Evolutionary conservation across 345 rosid species (phyloP).

Genomic region (Euphorbia lathyris): DNA sequence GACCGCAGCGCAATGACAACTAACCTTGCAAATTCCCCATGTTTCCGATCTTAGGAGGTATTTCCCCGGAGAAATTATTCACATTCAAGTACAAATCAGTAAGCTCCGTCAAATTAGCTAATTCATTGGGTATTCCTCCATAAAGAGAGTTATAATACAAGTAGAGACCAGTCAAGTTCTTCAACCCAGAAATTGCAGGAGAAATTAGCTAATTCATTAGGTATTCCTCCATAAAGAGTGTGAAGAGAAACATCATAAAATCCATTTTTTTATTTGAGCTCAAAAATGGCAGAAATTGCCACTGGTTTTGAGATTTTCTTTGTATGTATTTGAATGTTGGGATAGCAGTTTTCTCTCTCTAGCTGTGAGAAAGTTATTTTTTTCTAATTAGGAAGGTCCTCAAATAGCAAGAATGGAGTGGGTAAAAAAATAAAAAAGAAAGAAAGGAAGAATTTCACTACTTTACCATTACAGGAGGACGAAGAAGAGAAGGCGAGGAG

Average conservation of each 20-base stretch:
- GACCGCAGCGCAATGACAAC: no score
- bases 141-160: slow-evolving; percentile 76
- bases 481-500: no score
- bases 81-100: slow-evolving; percentile 80
- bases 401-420: no score
- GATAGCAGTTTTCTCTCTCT: background rate
- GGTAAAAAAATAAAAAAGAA: no score
- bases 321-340: no score
- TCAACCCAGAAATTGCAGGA: slow-evolving; percentile 59
- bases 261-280: slow-evolving; percentile 17
- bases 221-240: slow-evolving; percentile 47
- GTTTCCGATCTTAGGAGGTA: slow-evolving; percentile 66
- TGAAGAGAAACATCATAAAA: slow-evolving; percentile 21
- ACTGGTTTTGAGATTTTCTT: no score
- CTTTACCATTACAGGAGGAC: no score
- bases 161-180: slow-evolving; percentile 80
- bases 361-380: background rate
- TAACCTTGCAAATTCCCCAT: slow-evolving; percentile 78
- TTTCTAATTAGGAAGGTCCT: no score
- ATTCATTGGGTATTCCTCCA: slow-evolving; percentile 73
- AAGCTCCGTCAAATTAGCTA: slow-evolving; percentile 53
- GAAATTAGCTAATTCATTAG: no score
- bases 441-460: no score
- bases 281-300: no score
- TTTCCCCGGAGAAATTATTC: slow-evolving; percentile 73